Base-by-base conservation (phyloP, 768 basidiomycete species). In the Suillus alpinus region DNA sequence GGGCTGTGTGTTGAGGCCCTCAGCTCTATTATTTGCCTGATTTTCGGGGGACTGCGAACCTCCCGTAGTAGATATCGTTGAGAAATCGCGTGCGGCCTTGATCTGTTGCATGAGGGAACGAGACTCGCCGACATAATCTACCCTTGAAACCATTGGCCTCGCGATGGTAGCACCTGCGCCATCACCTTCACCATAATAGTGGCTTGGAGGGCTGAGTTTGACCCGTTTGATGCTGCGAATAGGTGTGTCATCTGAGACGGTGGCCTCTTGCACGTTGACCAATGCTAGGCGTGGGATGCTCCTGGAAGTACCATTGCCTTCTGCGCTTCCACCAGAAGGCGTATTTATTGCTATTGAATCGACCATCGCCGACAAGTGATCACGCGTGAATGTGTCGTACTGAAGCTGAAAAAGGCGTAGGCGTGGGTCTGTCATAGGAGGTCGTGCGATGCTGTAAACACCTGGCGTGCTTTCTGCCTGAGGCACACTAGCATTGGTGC, bases 331-430 rank as follows among this genome's bases (percentile, higher is more conserved):
- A 9, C 72, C 85, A 32, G 90, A 88, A 0, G 85, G 84, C 0
- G 87, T 85, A 63, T 89, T 87, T 43, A 89, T 78, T n/a, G 93
- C 94, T 62, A 98, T 95, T 2, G 94, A 92, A 66, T 97, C 95
- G 2, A 96, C 94, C 76, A 98, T 84, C 0, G 92, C 94, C 2
- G 93, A 94, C 46, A 98, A 84, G 70, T 97, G 94, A 23, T 96
- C 92, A 47, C 94, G 86, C 1, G 96, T 99, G 69, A 92, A 95
- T 0, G 96, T 98, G 73, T 99, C 96, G 69, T 98, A 98, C 65
- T 94, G 88, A 56, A 95, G 91, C 69, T 94, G 91, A 76, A 98
- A 98, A 40, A 98, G 81, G 13, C 89, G 87, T 12, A 94, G 83
- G 32, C 87, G 86, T 2, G 91, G 86, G 68, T 93, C 91, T 31